Evolutionary conservation across 495 filamentous ascomycete genomes (phyloP).

Genomic region (Tuber borchii): DNA sequence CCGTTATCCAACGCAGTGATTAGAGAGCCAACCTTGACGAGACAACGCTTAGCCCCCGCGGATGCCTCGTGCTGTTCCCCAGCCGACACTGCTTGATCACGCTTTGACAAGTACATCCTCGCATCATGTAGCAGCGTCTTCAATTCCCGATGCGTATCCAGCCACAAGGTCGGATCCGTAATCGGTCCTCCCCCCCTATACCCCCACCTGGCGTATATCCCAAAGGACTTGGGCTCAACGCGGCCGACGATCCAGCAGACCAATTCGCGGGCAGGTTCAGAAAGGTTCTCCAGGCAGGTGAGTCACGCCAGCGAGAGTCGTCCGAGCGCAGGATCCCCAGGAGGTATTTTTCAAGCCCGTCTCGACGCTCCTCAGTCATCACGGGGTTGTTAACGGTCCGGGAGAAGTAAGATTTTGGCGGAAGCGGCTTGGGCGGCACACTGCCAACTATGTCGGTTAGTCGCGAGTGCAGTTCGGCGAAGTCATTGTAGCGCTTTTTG

Average conservation of each 20-base stretch:
- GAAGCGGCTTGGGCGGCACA: constrained; percentile 53
- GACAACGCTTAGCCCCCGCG: constrained; percentile 69
- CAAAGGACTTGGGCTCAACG: constrained; percentile 45
- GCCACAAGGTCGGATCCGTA: constrained; percentile 74
- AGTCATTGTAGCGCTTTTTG: constrained; percentile 92
- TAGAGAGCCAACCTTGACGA: constrained; percentile 67
- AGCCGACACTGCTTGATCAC: constrained; percentile 66
- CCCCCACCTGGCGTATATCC: constrained; percentile 45
- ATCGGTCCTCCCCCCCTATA: constrained; percentile 48
- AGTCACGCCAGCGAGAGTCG: constrained; percentile 80
- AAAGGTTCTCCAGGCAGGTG: constrained; percentile 75
- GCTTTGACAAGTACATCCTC: constrained; percentile 61
- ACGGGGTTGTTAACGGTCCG: constrained; percentile 68
- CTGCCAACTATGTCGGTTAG: constrained; percentile 59
- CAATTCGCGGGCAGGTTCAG: constrained; percentile 63
- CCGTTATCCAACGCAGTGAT: constrained; percentile 65
- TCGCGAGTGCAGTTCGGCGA: constrained; percentile 64
- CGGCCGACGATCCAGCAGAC: constrained; percentile 47
- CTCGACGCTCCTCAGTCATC: constrained; percentile 71
- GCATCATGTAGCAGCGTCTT: constrained; percentile 79
- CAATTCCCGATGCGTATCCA: constrained; percentile 77
- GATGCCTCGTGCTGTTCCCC: constrained; percentile 70
- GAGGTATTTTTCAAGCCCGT: constrained; percentile 73
- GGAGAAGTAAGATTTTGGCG: constrained; percentile 76
- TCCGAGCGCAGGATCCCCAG: constrained; percentile 66